Percentiles rank a stretch among this genome's conserved stretches.
Evolutionary conservation across 164 flowering plant genomes (phyloP).

Genomic region (Macadamia tetraphylla): DNA sequence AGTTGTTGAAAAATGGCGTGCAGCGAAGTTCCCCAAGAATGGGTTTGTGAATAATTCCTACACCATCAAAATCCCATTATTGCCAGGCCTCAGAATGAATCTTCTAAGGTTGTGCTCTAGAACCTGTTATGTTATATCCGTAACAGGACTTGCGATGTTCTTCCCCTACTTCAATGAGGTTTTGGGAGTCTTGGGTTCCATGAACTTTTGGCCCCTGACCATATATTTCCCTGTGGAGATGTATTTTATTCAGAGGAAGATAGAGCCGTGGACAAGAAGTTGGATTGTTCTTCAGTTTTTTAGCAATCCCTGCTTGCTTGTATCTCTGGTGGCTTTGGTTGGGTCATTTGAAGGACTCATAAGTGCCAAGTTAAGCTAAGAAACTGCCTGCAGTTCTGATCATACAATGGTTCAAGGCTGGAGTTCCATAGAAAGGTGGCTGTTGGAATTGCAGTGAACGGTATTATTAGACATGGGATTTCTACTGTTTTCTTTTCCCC

Average conservation of each 20-base stretch:
- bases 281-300: conserved; percentile 44
- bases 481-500: too few species aligned
- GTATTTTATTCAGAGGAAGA: conserved; percentile 34
- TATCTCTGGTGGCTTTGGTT: conserved; percentile 32
- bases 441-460: too few species aligned
- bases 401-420: neutral
- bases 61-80: conserved; percentile 30
- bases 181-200: conserved; percentile 55
- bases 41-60: conserved; percentile 33
- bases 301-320: conserved; percentile 31
- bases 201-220: conserved; percentile 60
- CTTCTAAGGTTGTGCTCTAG: conserved; percentile 37
- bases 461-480: too few species aligned
- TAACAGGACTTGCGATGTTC: conserved; percentile 47
- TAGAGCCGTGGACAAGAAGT: conserved; percentile 37
- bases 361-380: conserved; percentile 26
- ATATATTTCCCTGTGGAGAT: conserved; percentile 45
- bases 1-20: conserved; percentile 34
- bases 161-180: conserved; percentile 70
- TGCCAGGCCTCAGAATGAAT: conserved; percentile 29
- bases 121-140: conserved; percentile 42
- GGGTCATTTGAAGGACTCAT: conserved; percentile 45
- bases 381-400: neutral
- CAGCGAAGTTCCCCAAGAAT: conserved; percentile 31
- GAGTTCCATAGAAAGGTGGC: too few species aligned